These are phyloP conservation scores for Xylona heveae DNA, from an alignment of 495 filamentous ascomycete species.

Conservation along the genomic window DNA sequence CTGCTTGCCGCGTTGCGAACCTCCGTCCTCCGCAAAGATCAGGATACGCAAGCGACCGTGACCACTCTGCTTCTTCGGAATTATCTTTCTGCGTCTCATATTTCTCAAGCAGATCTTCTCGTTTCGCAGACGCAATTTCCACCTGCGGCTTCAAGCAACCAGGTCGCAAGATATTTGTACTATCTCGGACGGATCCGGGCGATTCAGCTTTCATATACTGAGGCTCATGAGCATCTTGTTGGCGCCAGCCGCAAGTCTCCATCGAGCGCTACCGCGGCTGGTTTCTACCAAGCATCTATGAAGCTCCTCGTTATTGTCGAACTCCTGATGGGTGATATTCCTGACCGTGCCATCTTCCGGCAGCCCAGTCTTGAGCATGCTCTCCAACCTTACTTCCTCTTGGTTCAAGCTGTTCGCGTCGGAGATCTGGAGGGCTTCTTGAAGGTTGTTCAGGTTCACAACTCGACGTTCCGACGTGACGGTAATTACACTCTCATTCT, in stretches of 20 bases:
- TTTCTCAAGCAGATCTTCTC: conserved; percentile 86
- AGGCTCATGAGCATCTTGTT: conserved; percentile 84
- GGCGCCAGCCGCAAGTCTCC: conserved; percentile 89
- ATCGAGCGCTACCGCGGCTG: conserved; percentile 65
- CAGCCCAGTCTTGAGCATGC: conserved; percentile 65
- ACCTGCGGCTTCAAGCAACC: conserved; percentile 81
- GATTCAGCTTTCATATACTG: conserved; percentile 87
- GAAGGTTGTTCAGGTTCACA: conserved; percentile 57
- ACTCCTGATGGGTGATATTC: conserved; percentile 95
- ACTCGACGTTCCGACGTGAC: conserved; percentile 70
- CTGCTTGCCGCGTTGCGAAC: conserved; percentile 79
- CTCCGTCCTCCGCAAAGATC: conserved; percentile 83
- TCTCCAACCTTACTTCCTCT: conserved; percentile 74
- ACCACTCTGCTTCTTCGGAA: conserved; percentile 89
- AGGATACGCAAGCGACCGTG: conserved; percentile 86
- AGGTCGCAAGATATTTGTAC: conserved; percentile 89
- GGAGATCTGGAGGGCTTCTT: conserved; percentile 87
- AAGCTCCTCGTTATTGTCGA: conserved; percentile 91
- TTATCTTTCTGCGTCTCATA: conserved; percentile 89
- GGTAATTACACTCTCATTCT: conserved; percentile 91
- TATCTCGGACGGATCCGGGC: conserved; percentile 91
- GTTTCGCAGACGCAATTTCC: conserved; percentile 92
- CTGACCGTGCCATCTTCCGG: conserved; percentile 83
- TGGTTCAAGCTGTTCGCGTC: conserved; percentile 86
- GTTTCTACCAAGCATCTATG: conserved; percentile 86